Evolutionary conservation across 1,284 basidiomycete species (phyloP).

Genomic region (Schizopora paradoxa): DNA sequence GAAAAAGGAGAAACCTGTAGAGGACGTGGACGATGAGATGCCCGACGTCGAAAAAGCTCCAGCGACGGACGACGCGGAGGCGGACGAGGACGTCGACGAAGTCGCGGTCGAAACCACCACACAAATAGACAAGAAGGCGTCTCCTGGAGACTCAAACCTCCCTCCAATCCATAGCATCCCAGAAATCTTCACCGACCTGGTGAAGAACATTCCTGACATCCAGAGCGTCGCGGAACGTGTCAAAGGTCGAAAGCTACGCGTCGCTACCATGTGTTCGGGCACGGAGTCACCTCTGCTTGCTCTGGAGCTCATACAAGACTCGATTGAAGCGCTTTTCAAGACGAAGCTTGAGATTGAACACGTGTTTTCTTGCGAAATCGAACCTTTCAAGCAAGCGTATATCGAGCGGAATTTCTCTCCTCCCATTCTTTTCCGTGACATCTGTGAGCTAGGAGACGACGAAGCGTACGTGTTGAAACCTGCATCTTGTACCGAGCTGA

Average conservation of each 20-base stretch:
- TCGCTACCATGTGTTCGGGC: constrained; percentile 97
- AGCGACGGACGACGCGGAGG: constrained; percentile 25
- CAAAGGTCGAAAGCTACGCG: constrained; percentile 78
- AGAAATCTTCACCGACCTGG: constrained; percentile 82
- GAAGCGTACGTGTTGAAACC: constrained; percentile 54
- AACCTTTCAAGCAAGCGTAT: constrained; percentile 97
- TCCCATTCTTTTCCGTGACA: constrained; percentile 89
- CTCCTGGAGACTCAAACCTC: constrained; percentile 53
- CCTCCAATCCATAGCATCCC: constrained; percentile 83
- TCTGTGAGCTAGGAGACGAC: constrained; percentile 80
- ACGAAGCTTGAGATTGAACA: constrained; percentile 76
- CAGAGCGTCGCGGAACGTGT: constrained; percentile 66
- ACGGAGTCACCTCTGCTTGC: constrained; percentile 93
- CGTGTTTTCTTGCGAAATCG: constrained; percentile 97
- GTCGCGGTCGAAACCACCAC: constrained; percentile 26
- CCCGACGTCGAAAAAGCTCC: constrained; percentile 19
- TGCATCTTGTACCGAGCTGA: constrained; percentile 16
- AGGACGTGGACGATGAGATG: constrained; percentile 20
- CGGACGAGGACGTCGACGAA: constrained; percentile 42
- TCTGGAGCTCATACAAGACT: constrained; percentile 74
- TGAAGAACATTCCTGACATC: constrained; percentile 65
- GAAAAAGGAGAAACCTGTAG: constrained; percentile 20
- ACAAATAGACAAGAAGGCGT: constrained; percentile 23
- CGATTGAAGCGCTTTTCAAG: constrained; percentile 66
- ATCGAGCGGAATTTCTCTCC: constrained; percentile 95